Evolutionary conservation across 768 basidiomycete species (phyloP).

Genomic region (Kwoniella mangroviensis): DNA sequence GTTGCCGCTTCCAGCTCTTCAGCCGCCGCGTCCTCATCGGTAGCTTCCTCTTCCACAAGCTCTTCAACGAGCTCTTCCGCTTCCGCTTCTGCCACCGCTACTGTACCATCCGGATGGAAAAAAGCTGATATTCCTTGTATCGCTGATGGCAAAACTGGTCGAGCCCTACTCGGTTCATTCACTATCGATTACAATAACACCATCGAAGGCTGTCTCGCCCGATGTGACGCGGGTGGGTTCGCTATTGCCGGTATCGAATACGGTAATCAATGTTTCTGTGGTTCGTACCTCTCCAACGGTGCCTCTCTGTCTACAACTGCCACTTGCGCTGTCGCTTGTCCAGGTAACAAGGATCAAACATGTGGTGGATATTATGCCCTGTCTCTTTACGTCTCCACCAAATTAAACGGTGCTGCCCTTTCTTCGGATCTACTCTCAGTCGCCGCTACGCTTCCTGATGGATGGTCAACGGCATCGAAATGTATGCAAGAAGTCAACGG

Average conservation of each 20-base stretch:
- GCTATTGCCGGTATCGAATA: conserved; percentile 41
- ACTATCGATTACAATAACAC: conserved; percentile 26
- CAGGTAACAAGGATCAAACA: conserved; percentile 22
- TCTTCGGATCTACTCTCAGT: conserved; percentile 20
- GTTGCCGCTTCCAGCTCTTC: conserved; percentile 5
- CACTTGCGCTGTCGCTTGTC: conserved; percentile 31
- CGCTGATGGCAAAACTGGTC: conserved; percentile 29
- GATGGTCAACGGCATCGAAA: conserved; percentile 25
- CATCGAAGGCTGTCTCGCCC: conserved; percentile 25
- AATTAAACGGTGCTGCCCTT: conserved; percentile 25
- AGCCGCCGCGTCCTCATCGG: neutral
- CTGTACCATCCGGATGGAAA: conserved; percentile 27
- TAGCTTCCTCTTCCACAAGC: conserved; percentile 1
- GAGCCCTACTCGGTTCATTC: conserved; percentile 27
- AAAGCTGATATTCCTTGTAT: conserved; percentile 30
- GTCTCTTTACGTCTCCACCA: conserved; percentile 27
- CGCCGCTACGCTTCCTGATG: conserved; percentile 32
- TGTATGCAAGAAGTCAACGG: conserved; percentile 41
- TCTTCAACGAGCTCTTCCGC: conserved; percentile 9
- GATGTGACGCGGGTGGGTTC: conserved; percentile 27
- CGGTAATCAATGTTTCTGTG: conserved; percentile 59
- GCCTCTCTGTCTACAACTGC: conserved; percentile 25
- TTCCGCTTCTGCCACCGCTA: conserved; percentile 24
- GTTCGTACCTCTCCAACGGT: conserved; percentile 66
- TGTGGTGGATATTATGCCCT: conserved; percentile 37